Base-by-base conservation (phyloP, 805 yeast genomes). In the Cyberlindnera suaveolens region DNA sequence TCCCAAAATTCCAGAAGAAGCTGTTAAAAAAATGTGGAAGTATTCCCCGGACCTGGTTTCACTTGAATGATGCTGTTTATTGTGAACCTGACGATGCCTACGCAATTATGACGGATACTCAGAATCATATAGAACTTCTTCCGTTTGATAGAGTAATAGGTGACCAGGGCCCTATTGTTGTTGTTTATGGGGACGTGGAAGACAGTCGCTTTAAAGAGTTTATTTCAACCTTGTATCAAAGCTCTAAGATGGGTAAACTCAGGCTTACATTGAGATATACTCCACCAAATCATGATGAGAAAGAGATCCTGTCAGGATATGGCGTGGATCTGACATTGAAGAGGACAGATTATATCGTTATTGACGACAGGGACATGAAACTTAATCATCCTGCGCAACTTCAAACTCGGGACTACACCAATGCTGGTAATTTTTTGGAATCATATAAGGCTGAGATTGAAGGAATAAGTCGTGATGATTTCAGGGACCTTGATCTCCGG, bases 191-290 rank as follows among this genome's bases (percentile, higher is more conserved):
- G 13, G 80, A 82, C 52, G 67, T 79, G 9, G 48, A 58, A 5
- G 68, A 75, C n/a, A 59, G 55, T 0, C 62, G 67, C 3, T 83
- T 88, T 52, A 65, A 66, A 14, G 65, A 65, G 5, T 81, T 85
- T 64, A 80, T 86, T 53, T 58, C 67, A 13, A 74, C 78, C 44
- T 62, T 91, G 40, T 72, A 68, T 45, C 72, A 75, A 32, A 78
- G 80, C 44, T 82, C 95, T 0, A 54, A 64, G 14, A 60, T 68
- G 3, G 91, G 85, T 0, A 85, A 85, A 54, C 57, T 89, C 23
- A 71, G 85, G 39, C 84, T 86, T 58, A 75, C 82, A 3, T 77
- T 95, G 83, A 74, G 96, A 51, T 82, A 88, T 52, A 68, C 77
- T 11, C 82, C 84, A 0, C 45, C 47, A 23, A 52, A 29, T 14